A percentile compares a stretch with the other conserved stretches of the same genome.
These are phyloP conservation scores for Harringtonia aguacate DNA, from an alignment of 2,329 filamentous ascomycete species.

Conservation along the genomic window DNA sequence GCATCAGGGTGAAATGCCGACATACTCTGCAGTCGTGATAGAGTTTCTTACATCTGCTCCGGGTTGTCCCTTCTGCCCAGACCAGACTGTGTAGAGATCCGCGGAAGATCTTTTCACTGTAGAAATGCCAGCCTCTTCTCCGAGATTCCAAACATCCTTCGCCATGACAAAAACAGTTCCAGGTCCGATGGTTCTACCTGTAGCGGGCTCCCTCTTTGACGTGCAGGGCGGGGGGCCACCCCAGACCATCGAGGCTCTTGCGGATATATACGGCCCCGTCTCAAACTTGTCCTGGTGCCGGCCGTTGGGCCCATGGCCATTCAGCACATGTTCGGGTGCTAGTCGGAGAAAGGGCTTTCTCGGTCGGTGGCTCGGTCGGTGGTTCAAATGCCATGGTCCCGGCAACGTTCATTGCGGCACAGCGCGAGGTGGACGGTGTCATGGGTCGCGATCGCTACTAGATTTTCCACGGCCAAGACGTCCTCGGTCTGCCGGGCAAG, in stretches of 20 bases:
- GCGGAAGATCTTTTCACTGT: too few relatives aligned
- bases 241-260: constrained; percentile 4
- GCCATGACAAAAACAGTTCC: constrained; percentile 18
- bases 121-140: too few relatives aligned
- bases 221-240: constrained; percentile 11
- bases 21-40: too few relatives aligned
- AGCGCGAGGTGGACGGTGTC: constrained; percentile 41
- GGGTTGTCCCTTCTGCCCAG: too few relatives aligned
- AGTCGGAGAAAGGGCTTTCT: too few relatives aligned
- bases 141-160: neutral
- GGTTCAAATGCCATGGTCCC: too few relatives aligned
- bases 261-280: constrained; percentile 11
- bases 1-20: too few relatives aligned
- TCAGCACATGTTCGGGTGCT: constrained; percentile 55
- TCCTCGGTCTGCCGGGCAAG: constrained; percentile 34
- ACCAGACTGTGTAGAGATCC: too few relatives aligned
- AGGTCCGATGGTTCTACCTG: constrained; percentile 9
- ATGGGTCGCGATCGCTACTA: constrained; percentile 39
- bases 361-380: too few relatives aligned
- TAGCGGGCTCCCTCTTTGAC: constrained; percentile 13
- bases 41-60: too few relatives aligned
- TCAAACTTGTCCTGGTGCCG: constrained; percentile 37
- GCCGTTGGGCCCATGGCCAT: constrained; percentile 62
- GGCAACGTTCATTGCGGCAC: constrained; percentile 31
- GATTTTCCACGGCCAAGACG: constrained; percentile 30